Base-by-base conservation (phyloP, 2,329 filamentous ascomycete species). In the Claviceps humidiphila region DNA sequence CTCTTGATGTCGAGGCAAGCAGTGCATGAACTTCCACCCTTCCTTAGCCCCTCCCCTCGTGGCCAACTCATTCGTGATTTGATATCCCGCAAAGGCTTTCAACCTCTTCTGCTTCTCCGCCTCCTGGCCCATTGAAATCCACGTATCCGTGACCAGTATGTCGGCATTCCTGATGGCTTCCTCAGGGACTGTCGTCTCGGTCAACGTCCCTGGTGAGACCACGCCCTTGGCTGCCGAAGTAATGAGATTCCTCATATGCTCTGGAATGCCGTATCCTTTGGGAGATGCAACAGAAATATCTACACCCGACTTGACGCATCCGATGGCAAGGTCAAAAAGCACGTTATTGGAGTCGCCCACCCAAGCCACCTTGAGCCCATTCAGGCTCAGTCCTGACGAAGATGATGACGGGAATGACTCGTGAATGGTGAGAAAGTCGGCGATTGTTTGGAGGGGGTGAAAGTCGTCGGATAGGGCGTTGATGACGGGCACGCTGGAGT, bases 111-210 rank as follows among this genome's bases (percentile, higher is more conserved):
- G 75, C 41, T 82, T 76, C 69, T 98, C 93, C 53, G 80, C 81
- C 68, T 98, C 93, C 69, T 97, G 91, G 47, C 93, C 93, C 93
- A 98, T 98, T 1, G 89, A 95, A 37, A 98, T 80, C 93, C 93
- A 98, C 1, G 93, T 98, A 64, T 98, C 93, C 1, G 93, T 98
- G 22, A 97, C 89, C 53, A 98, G 74, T 51, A 97, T 78, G 65
- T 98, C 85, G 3, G 93, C 91, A 57, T 84, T 74, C 71, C 87
- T 87, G 64, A 96, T 82, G 5, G 78, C 93, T 62, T 95, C 87
- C 65, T 93, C 87, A 0, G 91, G 93, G 1, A 85, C 73, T 22
- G 76, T 85, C 0, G 88, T 94, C 68, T 95, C 85, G 5, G 71
- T 72, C 38, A 96, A 74, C 59, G 77, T 82, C 16, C 87, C 87